phyloP scores from a whole-genome alignment of 495 filamentous ascomycete genomes.

The Baudoinia panamericana region DNA sequence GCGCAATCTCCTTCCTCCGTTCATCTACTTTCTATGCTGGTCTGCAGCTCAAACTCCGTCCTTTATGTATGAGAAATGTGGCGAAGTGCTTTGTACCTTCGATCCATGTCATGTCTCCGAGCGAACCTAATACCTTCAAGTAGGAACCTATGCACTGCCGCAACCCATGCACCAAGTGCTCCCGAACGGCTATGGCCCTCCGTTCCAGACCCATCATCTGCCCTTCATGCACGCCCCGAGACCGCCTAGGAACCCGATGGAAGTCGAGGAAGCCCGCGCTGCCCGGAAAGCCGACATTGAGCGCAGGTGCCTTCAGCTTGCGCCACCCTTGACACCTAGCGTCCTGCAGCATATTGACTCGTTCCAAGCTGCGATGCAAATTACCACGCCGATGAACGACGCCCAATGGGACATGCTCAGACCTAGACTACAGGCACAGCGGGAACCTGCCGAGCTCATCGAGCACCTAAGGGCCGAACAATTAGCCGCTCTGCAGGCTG shows the following conservation, averaged over 20 bases:
- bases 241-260: constrained; percentile 31
- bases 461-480: constrained; percentile 36
- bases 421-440: constrained; percentile 51
- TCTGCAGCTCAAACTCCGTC: too few species aligned
- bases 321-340: constrained; percentile 46
- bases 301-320: constrained; percentile 44
- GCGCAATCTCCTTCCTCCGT: constrained; percentile 1
- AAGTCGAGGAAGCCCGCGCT: constrained; percentile 36
- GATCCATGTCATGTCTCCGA: too few species aligned
- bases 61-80: too few species aligned
- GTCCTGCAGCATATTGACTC: constrained; percentile 53
- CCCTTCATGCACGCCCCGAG: neutral
- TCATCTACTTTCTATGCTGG: too few species aligned
- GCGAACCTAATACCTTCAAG: too few species aligned
- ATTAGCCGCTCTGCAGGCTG: constrained; percentile 32
- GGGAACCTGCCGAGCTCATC: constrained; percentile 41
- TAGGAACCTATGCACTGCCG: too few species aligned
- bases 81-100: too few species aligned
- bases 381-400: constrained; percentile 49
- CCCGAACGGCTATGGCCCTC: neutral
- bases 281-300: constrained; percentile 54
- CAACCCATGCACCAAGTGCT: neutral
- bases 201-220: neutral
- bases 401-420: constrained; percentile 50
- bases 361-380: constrained; percentile 56